Conservation (phyloP, 1,284 basidiomycete genomes). For the Tilletia indica region DNA sequence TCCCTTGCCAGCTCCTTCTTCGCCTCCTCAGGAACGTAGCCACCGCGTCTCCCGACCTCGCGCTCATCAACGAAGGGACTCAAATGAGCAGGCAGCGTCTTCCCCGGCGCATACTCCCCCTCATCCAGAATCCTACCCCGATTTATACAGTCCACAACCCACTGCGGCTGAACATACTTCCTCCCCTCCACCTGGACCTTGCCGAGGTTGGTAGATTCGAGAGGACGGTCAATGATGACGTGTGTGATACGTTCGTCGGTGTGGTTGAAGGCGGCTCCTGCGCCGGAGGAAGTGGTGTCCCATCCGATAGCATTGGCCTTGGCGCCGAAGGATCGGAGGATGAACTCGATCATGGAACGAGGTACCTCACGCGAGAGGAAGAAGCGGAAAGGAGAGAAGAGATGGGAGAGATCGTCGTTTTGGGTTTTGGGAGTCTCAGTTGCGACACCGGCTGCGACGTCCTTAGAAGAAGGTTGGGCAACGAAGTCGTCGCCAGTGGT, state of each 20-base stretch:
- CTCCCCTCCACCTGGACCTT: conserved; percentile 61
- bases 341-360: conserved; percentile 88
- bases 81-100: conserved; percentile 85
- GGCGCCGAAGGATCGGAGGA: conserved; percentile 81
- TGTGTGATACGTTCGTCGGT: conserved; percentile 75
- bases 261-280: conserved; percentile 71
- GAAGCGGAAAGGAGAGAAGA: conserved; percentile 87
- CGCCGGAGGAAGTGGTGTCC: conserved; percentile 75
- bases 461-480: conserved; percentile 61
- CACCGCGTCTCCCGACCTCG: conserved; percentile 59
- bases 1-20: conserved; percentile 59
- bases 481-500: conserved; percentile 40
- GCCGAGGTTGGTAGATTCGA: conserved; percentile 36
- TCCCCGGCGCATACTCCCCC: conserved; percentile 81
- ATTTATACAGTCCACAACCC: conserved; percentile 96
- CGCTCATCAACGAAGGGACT: conserved; percentile 87
- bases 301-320: conserved; percentile 74
- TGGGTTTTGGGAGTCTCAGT: conserved; percentile 49
- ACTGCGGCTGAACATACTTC: conserved; percentile 94
- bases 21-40: conserved; percentile 58
- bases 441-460: conserved; percentile 60
- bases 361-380: conserved; percentile 93
- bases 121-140: conserved; percentile 78
- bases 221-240: conserved; percentile 88
- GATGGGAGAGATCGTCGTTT: conserved; percentile 38